Conservation (phyloP, 257 asterid genomes). For the Penstemon eatonii region DNA sequence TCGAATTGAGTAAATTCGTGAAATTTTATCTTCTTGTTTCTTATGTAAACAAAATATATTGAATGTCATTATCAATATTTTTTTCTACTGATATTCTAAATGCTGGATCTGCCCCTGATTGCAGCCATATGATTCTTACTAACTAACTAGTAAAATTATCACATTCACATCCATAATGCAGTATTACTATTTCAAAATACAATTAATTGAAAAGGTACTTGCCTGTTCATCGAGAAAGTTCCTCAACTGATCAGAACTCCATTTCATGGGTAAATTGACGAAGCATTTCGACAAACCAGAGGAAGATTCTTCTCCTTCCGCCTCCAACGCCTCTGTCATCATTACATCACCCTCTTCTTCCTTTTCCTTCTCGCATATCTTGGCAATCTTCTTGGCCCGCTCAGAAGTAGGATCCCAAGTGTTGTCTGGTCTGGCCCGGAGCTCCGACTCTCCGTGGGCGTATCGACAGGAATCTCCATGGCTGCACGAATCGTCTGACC, state of each 20-base stretch:
- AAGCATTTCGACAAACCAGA: slow-evolving; percentile 69
- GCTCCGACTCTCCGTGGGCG: slow-evolving; percentile 92
- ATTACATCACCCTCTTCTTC: slow-evolving; percentile 41
- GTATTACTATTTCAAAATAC: not conserved
- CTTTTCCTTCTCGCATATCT: slow-evolving; percentile 2
- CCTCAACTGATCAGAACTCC: slow-evolving; percentile 77
- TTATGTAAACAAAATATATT: too few species aligned
- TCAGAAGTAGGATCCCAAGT: slow-evolving; percentile 98
- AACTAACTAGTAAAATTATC: too few species aligned
- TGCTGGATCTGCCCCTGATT: too few species aligned
- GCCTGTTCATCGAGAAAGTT: slow-evolving; percentile 65
- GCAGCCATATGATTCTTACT: too few species aligned
- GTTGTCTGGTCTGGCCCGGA: slow-evolving; percentile 67
- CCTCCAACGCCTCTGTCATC: slow-evolving; percentile 85
- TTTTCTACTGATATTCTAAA: too few species aligned
- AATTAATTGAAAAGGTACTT: slow-evolving; percentile 6
- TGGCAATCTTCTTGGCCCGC: slow-evolving; percentile 71
- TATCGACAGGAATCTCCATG: slow-evolving; percentile 85
- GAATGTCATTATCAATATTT: too few species aligned
- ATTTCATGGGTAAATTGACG: slow-evolving; percentile 84
- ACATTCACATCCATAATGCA: too few species aligned
- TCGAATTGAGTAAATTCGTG: too few species aligned
- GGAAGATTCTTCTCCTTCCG: slow-evolving; percentile 43
- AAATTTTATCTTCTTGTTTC: too few species aligned
- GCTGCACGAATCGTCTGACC: slow-evolving; percentile 55